Evolutionary conservation across 2,329 filamentous ascomycete genomes (phyloP).

Genomic region (Diplocarpon rosae): DNA sequence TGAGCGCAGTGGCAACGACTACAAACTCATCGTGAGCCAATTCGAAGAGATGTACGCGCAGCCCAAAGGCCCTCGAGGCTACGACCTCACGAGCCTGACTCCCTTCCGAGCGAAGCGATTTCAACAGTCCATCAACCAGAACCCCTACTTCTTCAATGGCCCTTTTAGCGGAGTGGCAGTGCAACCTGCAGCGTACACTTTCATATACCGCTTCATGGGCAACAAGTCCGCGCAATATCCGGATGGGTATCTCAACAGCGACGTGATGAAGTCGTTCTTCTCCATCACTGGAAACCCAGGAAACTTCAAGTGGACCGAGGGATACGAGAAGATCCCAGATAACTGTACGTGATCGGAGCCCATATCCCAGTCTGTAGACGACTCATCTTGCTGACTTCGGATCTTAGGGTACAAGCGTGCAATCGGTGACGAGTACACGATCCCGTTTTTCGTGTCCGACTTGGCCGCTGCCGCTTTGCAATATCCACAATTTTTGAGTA

Average conservation of each 20-base stretch:
- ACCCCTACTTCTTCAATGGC: constrained; percentile 44
- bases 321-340: constrained; percentile 18
- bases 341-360: constrained; percentile 2
- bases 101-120: constrained; percentile 35
- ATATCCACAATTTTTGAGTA: constrained; percentile 34
- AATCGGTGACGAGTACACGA: constrained; percentile 30
- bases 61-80: constrained; percentile 29
- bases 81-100: constrained; percentile 33
- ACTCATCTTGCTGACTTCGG: neutral
- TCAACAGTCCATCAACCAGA: constrained; percentile 36
- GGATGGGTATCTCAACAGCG: constrained; percentile 30
- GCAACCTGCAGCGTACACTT: constrained; percentile 16
- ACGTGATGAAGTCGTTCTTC: constrained; percentile 26
- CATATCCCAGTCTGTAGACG: neutral
- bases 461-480: constrained; percentile 29
- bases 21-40: constrained; percentile 39
- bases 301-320: constrained; percentile 9
- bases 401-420: constrained; percentile 18
- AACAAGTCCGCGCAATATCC: constrained; percentile 20
- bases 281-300: constrained; percentile 20
- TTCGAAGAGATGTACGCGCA: constrained; percentile 38
- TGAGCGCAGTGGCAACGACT: constrained; percentile 35
- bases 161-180: constrained; percentile 16
- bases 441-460: constrained; percentile 31
- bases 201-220: constrained; percentile 20